Evolutionary conservation across 2,329 filamentous ascomycete genomes (phyloP).

Genomic region (Diaporthe amygdali): DNA sequence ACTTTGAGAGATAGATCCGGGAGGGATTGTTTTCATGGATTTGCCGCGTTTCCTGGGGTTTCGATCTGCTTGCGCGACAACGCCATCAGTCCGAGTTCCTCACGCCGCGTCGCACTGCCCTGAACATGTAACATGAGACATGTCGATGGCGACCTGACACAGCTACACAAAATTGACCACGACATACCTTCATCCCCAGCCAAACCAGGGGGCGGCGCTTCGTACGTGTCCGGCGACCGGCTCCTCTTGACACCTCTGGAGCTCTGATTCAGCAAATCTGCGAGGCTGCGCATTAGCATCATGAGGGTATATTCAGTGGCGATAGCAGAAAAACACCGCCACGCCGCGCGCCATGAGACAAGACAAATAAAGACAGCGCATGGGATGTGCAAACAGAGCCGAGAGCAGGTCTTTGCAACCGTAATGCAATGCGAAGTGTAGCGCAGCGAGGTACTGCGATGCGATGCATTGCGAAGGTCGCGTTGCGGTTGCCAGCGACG

Average conservation of each 20-base stretch:
- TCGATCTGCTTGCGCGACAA: slow-evolving; percentile 46
- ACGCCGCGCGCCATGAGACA: neutral
- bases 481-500: slow-evolving; percentile 9
- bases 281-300: slow-evolving; percentile 36
- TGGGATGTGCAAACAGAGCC: neutral
- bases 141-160: slow-evolving; percentile 37
- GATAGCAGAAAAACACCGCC: slow-evolving; percentile 20
- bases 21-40: slow-evolving; percentile 64
- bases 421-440: neutral
- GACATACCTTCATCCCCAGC: slow-evolving; percentile 78
- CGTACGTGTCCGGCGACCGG: slow-evolving; percentile 74
- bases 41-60: slow-evolving; percentile 64
- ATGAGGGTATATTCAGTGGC: slow-evolving; percentile 16
- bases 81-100: slow-evolving; percentile 36
- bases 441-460: slow-evolving; percentile 13
- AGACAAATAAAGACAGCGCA: neutral
- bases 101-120: slow-evolving; percentile 38
- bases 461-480: slow-evolving; percentile 15
- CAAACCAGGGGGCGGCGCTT: slow-evolving; percentile 56
- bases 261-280: slow-evolving; percentile 58
- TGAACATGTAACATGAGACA: slow-evolving; percentile 37
- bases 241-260: slow-evolving; percentile 79
- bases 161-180: slow-evolving; percentile 43
- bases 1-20: slow-evolving; percentile 60
- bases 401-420: neutral